Evolutionary conservation across 768 basidiomycete genomes (phyloP).

Genomic region (Hysterangium stoloniferum): DNA sequence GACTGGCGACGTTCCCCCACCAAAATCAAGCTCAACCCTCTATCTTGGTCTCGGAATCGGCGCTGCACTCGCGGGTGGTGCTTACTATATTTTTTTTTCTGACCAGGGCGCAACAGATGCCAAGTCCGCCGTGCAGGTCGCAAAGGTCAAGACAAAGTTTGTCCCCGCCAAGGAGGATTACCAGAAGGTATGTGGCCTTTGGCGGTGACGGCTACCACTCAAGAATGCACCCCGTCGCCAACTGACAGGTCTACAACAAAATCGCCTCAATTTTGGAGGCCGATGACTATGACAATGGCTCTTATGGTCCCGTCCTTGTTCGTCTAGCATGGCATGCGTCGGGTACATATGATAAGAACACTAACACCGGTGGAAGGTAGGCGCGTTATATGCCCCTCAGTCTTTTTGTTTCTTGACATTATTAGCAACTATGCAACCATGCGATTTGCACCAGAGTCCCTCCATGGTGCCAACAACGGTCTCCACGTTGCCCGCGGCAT

Average conservation of each 20-base stretch:
- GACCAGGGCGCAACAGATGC: constrained; percentile 42
- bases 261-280: constrained; percentile 71
- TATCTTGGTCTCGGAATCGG: constrained; percentile 51
- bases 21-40: constrained; percentile 39
- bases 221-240: neutral
- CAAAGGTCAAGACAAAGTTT: constrained; percentile 61
- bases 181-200: constrained; percentile 80
- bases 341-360: constrained; percentile 83
- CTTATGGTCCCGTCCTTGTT: constrained; percentile 79
- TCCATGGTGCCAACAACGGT: constrained; percentile 80
- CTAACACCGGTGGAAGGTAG: constrained; percentile 73
- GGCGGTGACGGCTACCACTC: constrained; percentile 10
- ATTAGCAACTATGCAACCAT: constrained; percentile 93
- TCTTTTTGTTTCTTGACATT: constrained; percentile 11
- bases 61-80: constrained; percentile 51
- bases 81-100: constrained; percentile 52
- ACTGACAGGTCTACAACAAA: constrained; percentile 74
- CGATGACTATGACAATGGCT: constrained; percentile 85
- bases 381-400: constrained; percentile 12
- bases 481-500: constrained; percentile 70
- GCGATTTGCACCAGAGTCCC: constrained; percentile 88
- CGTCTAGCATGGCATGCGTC: constrained; percentile 94
- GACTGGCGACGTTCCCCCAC: neutral
- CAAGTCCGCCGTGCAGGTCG: constrained; percentile 54
- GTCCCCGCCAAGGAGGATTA: constrained; percentile 79